Evolutionary conservation across 768 basidiomycete genomes (phyloP).

Genomic region (Peribolospora kevripleyi): DNA sequence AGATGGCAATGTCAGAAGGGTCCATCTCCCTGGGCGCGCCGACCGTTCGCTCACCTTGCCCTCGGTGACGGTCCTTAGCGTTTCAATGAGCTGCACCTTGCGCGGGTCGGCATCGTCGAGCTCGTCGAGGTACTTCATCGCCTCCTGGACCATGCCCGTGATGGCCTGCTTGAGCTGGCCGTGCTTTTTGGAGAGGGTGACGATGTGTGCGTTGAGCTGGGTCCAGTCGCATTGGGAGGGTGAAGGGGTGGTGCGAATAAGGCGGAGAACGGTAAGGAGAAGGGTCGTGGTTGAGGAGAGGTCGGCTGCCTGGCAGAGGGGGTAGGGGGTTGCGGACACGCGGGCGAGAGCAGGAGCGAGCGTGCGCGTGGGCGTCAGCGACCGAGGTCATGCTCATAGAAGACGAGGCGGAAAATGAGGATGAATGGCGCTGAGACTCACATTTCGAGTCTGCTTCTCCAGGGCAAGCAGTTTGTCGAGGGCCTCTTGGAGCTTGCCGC

Average conservation of each 20-base stretch:
- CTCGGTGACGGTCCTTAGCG: slow-evolving; percentile 72
- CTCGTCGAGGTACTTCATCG: slow-evolving; percentile 56
- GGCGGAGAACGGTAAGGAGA: slow-evolving; percentile 47
- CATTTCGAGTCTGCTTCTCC: slow-evolving; percentile 94
- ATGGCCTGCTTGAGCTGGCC: slow-evolving; percentile 80
- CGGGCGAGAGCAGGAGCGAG: slow-evolving; percentile 45
- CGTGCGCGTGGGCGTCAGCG: neutral
- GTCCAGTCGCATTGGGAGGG: slow-evolving; percentile 31
- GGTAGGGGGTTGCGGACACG: neutral
- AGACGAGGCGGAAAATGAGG: neutral
- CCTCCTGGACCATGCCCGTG: slow-evolving; percentile 71
- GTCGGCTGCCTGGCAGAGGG: slow-evolving; percentile 37
- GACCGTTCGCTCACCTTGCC: slow-evolving; percentile 42
- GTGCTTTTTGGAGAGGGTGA: slow-evolving; percentile 70
- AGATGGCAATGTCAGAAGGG: neutral
- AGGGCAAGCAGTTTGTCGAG: slow-evolving; percentile 67
- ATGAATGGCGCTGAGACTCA: slow-evolving; percentile 19
- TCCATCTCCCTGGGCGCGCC: neutral
- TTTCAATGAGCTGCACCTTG: slow-evolving; percentile 75
- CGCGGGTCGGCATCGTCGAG: slow-evolving; percentile 46
- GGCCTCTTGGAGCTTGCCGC: slow-evolving; percentile 58
- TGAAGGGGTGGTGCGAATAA: slow-evolving; percentile 25
- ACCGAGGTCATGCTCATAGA: neutral
- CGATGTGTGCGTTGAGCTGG: slow-evolving; percentile 27
- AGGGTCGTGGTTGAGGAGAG: slow-evolving; percentile 70